Evolutionary conservation across 2,329 filamentous ascomycete species (phyloP).

Genomic region (Talaromyces sp.): DNA sequence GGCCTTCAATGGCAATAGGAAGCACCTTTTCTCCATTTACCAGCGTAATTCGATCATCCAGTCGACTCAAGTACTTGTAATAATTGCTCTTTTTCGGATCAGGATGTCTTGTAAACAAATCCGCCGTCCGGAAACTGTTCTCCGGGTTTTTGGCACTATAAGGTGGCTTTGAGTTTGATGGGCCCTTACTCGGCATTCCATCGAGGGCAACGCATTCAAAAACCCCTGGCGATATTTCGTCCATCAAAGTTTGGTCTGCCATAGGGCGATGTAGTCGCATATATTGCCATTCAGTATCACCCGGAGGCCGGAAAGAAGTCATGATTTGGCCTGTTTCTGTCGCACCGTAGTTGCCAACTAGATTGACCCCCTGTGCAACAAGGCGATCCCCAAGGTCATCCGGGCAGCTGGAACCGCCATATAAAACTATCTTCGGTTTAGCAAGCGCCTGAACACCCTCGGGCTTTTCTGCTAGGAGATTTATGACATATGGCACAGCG

Average conservation of each 20-base stretch:
- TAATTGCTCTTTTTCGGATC: conserved; percentile 34
- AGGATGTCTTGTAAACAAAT: conserved; percentile 44
- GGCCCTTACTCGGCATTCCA: conserved; percentile 36
- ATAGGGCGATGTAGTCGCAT: conserved; percentile 42
- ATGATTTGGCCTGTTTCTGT: conserved; percentile 61
- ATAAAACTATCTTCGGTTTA: conserved; percentile 51
- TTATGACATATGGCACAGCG: conserved; percentile 5
- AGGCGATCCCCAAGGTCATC: conserved; percentile 55
- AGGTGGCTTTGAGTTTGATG: conserved; percentile 30
- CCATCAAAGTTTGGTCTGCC: conserved; percentile 39
- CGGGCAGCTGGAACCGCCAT: conserved; percentile 55
- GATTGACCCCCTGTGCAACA: conserved; percentile 50
- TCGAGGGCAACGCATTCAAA: conserved; percentile 33
- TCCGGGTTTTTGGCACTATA: conserved; percentile 26
- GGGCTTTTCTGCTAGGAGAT: background rate
- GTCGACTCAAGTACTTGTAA: conserved; percentile 14
- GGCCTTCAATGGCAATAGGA: conserved; percentile 16
- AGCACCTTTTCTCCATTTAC: conserved; percentile 20
- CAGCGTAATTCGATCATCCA: conserved; percentile 13
- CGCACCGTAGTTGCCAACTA: conserved; percentile 55
- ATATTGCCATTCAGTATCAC: conserved; percentile 60
- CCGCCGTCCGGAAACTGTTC: conserved; percentile 48
- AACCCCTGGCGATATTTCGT: conserved; percentile 31
- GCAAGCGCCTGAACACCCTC: conserved; percentile 25
- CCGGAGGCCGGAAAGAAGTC: conserved; percentile 52